These are phyloP conservation scores for Neofusicoccum umdonicola DNA, from an alignment of 2,329 filamentous ascomycete species.

Conservation along the genomic window DNA sequence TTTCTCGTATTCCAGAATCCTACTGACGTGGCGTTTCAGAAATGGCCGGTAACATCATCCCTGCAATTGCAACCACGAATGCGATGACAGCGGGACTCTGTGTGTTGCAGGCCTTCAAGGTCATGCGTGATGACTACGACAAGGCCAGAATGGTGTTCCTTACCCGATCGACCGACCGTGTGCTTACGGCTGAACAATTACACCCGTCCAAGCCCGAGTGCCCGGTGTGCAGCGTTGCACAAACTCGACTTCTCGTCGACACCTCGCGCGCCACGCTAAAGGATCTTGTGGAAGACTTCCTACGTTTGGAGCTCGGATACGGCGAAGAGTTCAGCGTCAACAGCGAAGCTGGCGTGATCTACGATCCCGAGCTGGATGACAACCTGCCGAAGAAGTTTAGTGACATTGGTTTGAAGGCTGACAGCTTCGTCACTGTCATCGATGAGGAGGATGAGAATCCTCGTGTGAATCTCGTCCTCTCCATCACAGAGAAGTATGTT, in stretches of 20 bases:
- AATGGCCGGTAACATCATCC: conserved; percentile 99
- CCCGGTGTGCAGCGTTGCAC: conserved; percentile 74
- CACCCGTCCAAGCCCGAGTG: conserved; percentile 74
- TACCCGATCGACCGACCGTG: conserved; percentile 63
- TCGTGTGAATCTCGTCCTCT: conserved; percentile 76
- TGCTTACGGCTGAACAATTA: conserved; percentile 56
- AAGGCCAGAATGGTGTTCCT: conserved; percentile 84
- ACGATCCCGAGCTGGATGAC: conserved; percentile 84
- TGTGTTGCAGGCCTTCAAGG: conserved; percentile 88
- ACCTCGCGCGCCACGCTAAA: conserved; percentile 69
- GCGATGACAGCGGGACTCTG: conserved; percentile 92
- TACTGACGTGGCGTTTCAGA: conserved; percentile 46
- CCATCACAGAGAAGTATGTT: conserved; percentile 61
- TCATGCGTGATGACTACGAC: conserved; percentile 69
- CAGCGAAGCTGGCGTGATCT: conserved; percentile 74
- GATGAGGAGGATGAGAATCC: conserved; percentile 76
- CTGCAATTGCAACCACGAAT: conserved; percentile 96
- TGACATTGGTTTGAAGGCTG: conserved; percentile 71
- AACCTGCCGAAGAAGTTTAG: conserved; percentile 76
- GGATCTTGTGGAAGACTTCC: conserved; percentile 73
- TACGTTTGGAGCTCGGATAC: conserved; percentile 71
- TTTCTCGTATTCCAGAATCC: background rate
- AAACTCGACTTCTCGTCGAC: conserved; percentile 67
- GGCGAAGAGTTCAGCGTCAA: conserved; percentile 77
- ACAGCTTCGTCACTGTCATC: conserved; percentile 78